phyloP scores from a whole-genome alignment of 345 rosid genomes.

The Populus alba region DNA sequence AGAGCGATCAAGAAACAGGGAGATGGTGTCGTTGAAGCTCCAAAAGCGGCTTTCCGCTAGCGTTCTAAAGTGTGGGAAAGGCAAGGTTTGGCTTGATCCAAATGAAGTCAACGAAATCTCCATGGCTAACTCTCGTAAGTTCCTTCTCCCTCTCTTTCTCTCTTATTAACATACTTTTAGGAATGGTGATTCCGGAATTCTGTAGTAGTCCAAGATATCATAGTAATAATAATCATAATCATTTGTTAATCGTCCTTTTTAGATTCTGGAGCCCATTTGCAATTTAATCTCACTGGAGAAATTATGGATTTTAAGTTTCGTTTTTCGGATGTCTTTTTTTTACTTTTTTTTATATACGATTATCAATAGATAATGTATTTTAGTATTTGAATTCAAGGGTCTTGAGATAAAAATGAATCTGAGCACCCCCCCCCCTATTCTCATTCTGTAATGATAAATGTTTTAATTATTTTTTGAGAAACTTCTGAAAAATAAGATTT shows the following conservation, averaged over 20 bases:
- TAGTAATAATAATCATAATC: too few species aligned
- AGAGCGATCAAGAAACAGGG: neutral
- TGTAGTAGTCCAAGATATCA: neutral
- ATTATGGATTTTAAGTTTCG: too few species aligned
- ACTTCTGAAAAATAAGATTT: too few species aligned
- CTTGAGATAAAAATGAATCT: neutral
- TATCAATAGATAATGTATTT: neutral
- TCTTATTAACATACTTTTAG: neutral
- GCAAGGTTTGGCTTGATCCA: slow-evolving; percentile 74
- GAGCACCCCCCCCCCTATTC: neutral
- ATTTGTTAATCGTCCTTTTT: neutral
- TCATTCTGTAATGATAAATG: neutral
- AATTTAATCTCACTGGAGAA: neutral
- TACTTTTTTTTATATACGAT: neutral
- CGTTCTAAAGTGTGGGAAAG: slow-evolving; percentile 64
- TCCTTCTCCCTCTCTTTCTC: neutral
- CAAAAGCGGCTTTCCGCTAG: slow-evolving; percentile 78
- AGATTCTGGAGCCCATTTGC: neutral
- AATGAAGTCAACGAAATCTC: slow-evolving; percentile 62
- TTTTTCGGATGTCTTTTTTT: neutral
- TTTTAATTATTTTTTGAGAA: too few species aligned
- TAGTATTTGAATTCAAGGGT: neutral
- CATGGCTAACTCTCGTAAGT: slow-evolving; percentile 71
- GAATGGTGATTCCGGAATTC: neutral
- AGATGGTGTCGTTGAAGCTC: slow-evolving; percentile 82